These are phyloP conservation scores for Talaromyces sp. DNA, from an alignment of 2,329 filamentous ascomycete species.

Conservation along the genomic window DNA sequence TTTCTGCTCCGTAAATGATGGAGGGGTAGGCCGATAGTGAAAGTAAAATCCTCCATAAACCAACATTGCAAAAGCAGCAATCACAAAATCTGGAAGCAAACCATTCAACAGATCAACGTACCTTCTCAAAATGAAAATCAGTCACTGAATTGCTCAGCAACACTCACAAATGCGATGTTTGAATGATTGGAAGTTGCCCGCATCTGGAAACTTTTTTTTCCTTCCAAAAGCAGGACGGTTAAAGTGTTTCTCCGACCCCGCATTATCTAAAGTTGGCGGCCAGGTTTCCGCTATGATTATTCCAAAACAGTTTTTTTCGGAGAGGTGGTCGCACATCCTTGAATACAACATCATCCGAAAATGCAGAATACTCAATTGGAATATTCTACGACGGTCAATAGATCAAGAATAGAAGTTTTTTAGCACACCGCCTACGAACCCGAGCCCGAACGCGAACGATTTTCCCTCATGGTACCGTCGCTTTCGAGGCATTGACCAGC, in stretches of 20 bases:
- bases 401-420: neutral
- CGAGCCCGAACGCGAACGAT: neutral
- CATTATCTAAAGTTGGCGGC: neutral
- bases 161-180: slow-evolving; percentile 1
- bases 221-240: slow-evolving; percentile 8
- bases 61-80: neutral
- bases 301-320: neutral
- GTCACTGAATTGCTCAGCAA: neutral
- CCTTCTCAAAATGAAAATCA: neutral
- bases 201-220: slow-evolving; percentile 20
- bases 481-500: neutral
- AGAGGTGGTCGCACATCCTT: neutral
- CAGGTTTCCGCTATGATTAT: neutral
- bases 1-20: slow-evolving; percentile 3
- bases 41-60: neutral
- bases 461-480: neutral
- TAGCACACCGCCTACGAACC: neutral
- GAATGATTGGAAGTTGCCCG: slow-evolving; percentile 7
- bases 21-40: slow-evolving; percentile 4
- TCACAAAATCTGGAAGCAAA: neutral
- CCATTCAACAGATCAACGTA: neutral
- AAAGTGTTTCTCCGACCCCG: slow-evolving; percentile 20
- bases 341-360: neutral
- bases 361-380: neutral
- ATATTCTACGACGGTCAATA: neutral